Conservation (phyloP, 1,139 yeast genomes). For the Debaryomycetaceae sp. region DNA sequence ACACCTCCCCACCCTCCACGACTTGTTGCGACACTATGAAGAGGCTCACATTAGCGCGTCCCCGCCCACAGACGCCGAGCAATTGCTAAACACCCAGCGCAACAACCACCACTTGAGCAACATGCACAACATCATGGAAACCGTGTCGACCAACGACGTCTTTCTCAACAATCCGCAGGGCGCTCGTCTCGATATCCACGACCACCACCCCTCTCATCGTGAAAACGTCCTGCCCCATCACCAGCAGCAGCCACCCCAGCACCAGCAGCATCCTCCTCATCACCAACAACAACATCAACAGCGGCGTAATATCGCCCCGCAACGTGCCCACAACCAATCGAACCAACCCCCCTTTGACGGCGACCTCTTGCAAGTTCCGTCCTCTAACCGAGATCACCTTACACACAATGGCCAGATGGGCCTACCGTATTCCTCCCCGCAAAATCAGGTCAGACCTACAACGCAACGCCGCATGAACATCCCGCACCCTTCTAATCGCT, state of each 20-base stretch:
- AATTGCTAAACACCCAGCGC: slow-evolving; percentile 22
- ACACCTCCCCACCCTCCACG: slow-evolving; percentile 84
- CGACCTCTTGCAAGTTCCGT: background rate
- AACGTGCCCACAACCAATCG: background rate
- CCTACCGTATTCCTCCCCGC: too few relatives aligned
- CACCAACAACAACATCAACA: slow-evolving; percentile 2
- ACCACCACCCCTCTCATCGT: slow-evolving; percentile 1
- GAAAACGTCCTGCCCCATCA: background rate
- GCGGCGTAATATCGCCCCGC: background rate
- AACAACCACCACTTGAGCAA: slow-evolving; percentile 24
- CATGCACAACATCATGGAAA: slow-evolving; percentile 47
- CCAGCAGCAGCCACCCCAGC: background rate
- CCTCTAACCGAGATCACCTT: background rate
- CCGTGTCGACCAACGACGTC: slow-evolving; percentile 84
- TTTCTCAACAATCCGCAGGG: slow-evolving; percentile 37
- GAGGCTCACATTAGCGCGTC: slow-evolving; percentile 86
- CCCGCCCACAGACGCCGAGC: slow-evolving; percentile 36
- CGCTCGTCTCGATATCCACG: slow-evolving; percentile 3
- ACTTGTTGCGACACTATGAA: slow-evolving; percentile 86
- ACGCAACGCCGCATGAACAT: slow-evolving; percentile 8
- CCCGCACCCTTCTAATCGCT: slow-evolving; percentile 6
- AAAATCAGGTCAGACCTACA: slow-evolving; percentile 6
- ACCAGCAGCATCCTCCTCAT: slow-evolving; percentile 1
- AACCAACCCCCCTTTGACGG: too few relatives aligned
- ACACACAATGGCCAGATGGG: background rate